phyloP scores from a whole-genome alignment of 352 stramenopile genomes.

The Phytophthora fragariae region DNA sequence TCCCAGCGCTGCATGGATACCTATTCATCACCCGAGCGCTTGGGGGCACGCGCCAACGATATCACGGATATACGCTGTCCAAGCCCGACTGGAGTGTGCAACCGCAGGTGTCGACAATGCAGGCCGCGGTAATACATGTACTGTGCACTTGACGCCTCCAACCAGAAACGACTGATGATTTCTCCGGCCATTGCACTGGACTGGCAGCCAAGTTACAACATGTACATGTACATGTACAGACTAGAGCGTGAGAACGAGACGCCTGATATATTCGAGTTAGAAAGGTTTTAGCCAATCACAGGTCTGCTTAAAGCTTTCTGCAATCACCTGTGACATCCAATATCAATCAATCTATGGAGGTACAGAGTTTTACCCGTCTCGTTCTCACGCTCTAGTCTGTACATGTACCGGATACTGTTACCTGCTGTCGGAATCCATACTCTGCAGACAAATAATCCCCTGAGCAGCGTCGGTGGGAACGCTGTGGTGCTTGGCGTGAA shows the following conservation, averaged over 20 bases:
- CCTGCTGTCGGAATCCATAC: too few species aligned
- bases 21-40: neutral
- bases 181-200: constrained; percentile 6
- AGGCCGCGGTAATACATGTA: neutral
- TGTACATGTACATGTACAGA: too few species aligned
- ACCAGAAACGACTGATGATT: constrained; percentile 13
- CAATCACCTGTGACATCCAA: too few species aligned
- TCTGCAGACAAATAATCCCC: neutral
- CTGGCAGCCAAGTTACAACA: neutral
- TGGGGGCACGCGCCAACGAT: neutral
- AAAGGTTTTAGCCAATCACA: too few species aligned
- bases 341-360: too few species aligned
- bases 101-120: constrained; percentile 1
- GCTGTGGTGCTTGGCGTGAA: neutral
- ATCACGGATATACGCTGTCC: neutral
- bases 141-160: neutral
- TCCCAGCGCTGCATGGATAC: too few species aligned
- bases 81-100: constrained; percentile 1
- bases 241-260: too few species aligned
- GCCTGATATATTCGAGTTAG: too few species aligned
- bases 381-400: too few species aligned
- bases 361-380: too few species aligned
- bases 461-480: neutral
- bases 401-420: too few species aligned
- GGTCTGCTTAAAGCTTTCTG: too few species aligned